phyloP scores from a whole-genome alignment of 163 green algal species.

The Coccomyxa subellipsoidea region DNA sequence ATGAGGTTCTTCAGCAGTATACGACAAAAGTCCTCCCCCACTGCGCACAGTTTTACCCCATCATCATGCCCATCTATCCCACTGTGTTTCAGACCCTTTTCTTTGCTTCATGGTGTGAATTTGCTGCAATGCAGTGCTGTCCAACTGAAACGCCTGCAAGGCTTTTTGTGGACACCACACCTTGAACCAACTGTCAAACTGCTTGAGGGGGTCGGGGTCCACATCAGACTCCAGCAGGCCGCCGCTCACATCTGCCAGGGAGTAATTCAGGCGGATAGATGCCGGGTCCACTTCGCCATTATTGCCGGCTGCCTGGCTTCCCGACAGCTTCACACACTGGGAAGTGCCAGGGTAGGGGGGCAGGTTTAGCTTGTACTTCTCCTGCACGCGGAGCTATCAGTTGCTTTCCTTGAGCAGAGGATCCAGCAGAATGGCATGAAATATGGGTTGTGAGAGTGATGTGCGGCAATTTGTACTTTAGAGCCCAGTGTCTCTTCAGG shows the following conservation, averaged over 20 bases:
- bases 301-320: neutral
- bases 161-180: neutral
- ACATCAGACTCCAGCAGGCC: slow-evolving; percentile 47
- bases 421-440: too few species aligned
- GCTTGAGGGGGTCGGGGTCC: slow-evolving; percentile 50
- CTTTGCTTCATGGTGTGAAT: too few species aligned
- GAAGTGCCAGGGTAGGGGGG: slow-evolving; percentile 73
- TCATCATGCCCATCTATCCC: too few species aligned
- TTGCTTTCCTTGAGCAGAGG: too few species aligned
- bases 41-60: too few species aligned
- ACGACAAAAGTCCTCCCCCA: too few species aligned
- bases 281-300: slow-evolving; percentile 30
- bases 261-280: slow-evolving; percentile 67
- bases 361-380: slow-evolving; percentile 81
- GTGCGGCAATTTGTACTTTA: too few species aligned
- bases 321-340: slow-evolving; percentile 61
- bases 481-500: too few species aligned
- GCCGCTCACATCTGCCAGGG: slow-evolving; percentile 11
- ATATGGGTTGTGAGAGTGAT: too few species aligned
- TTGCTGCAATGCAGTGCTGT: neutral
- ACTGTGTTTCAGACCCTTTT: too few species aligned
- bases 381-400: slow-evolving; percentile 17
- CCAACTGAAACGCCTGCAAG: neutral
- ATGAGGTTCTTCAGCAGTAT: too few species aligned
- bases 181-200: neutral